Evolutionary conservation across 1,284 basidiomycete genomes (phyloP), one percentile per base, ranked within the genome.

Genomic region (Phlebopus sp.): DNA sequence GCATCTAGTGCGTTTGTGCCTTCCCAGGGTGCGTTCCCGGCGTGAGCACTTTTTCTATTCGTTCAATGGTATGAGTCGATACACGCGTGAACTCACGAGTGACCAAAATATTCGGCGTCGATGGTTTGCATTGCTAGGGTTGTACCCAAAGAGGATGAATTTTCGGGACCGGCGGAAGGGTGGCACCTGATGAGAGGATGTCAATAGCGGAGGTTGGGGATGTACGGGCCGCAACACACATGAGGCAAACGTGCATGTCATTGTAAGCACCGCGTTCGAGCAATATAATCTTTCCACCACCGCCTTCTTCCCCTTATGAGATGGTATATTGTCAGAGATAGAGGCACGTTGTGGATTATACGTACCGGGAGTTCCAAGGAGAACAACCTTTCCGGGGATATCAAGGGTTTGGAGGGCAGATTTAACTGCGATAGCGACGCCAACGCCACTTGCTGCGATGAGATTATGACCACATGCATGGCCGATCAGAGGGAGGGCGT

Each of bases 391-490:
- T 2, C 90, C 92, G 2, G 82, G 59, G 32, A 90, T 73, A 55
- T 82, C 67, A 57, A 84, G 78, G 49, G 79, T 72, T 61, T 81
- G 68, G 58, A 93, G 66, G 5, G 84, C 84, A 25, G 76, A 74
- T 58, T 84, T 86, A 44, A 90, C 70, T 5, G 82, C 85, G 43
- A 91, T 66, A 7, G 90, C 84, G 13, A 88, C 78, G 10, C 84
- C 91, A 18, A 91, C 80, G 21, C 91, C 92, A 44, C 81, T 77
- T 49, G 88, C 82, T 27, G 90, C 90, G 50, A 94, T 94, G 47
- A 94, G 74, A 63, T 92, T 92, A 62, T 94, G 90, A 0, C 90
- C 90, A 59, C 91, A 93, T 0, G 86, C 91, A 64, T 92, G 83
- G 4, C 84, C 83, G 43, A 86, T 72, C 15, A 76, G 73, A 14